Evolutionary conservation across 1,284 basidiomycete species (phyloP), one percentile per base, ranked within the genome.

Genomic region (Rhodotorula sp.): DNA sequence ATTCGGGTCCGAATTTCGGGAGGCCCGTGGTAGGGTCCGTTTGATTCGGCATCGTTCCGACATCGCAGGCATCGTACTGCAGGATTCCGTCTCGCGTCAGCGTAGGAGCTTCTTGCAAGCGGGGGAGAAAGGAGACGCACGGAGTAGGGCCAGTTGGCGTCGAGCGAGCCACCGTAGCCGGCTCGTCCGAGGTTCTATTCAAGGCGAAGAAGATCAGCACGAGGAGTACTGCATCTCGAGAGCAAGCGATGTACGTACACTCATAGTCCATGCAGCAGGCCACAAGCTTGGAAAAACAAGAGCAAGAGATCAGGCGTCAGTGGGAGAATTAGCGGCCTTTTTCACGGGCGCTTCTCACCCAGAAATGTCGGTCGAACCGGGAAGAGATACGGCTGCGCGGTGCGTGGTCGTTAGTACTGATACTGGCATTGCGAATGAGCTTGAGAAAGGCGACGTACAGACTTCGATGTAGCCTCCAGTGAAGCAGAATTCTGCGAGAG

Each of bases 1-100:
- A 66, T 14, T 58, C 62, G 29, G 54, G 60, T 6, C 69, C 65
- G 39, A 76, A 71, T 0, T 68, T 64, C 5, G 78, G 76, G 1
- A 67, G 47, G 12, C 76, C 75, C 16, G 75, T 77, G 29, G 68
- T 70, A 3, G 74, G 67, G 54, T 78, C 69, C 26, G 88, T 90
- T 81, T 93, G 92, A 78, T 90, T 90, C 88, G 65, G 86, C 81
- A 91, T 87, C 0, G 93, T 96, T 16, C 94, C 96, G 43, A 91
- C 74, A 80, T 90, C 90, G 80, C 62, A 66, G 34, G 67, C 51
- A 18, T 73, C 67, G 58, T 70, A 68, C 61, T 71, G 57, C 3
- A 10, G 5, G 23, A 31, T 14, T 12, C 26, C 43, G 26, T 20
- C 39, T 39, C 7, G 31, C 43, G 58, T 46, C 52, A 21, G 54